Evolutionary conservation across 225 moss, liverwort and hornwort species (phyloP).

Genomic region (Sphagnum tenellum): DNA sequence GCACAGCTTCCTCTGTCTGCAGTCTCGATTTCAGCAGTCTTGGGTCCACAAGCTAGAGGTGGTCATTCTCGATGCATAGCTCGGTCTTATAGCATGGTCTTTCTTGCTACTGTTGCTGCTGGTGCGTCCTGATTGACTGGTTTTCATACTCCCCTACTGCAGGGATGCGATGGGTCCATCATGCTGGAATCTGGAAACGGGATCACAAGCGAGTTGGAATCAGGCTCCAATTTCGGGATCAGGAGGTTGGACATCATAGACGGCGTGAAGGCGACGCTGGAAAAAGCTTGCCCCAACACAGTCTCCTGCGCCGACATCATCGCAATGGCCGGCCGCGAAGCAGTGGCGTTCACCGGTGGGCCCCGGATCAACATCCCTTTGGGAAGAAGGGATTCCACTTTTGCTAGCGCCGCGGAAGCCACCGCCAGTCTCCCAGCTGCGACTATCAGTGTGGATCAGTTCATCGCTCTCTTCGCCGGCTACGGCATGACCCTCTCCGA

Average conservation of each 20-base stretch:
- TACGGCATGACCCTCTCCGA: conserved; percentile 26
- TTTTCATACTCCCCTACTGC: background rate
- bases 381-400: conserved; percentile 21
- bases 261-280: conserved; percentile 23
- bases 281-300: conserved; percentile 17
- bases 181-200: conserved; percentile 11
- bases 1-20: too few relatives aligned
- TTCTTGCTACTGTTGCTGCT: too few relatives aligned
- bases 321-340: conserved; percentile 27
- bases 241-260: conserved; percentile 24
- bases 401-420: conserved; percentile 16
- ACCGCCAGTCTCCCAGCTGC: conserved; percentile 18
- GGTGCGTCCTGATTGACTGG: too few relatives aligned
- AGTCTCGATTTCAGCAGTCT: too few relatives aligned
- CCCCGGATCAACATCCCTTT: conserved; percentile 19
- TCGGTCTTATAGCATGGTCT: too few relatives aligned
- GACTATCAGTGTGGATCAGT: conserved; percentile 14
- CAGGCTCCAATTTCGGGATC: conserved; percentile 27
- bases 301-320: conserved; percentile 43
- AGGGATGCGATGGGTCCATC: conserved; percentile 46
- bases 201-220: conserved; percentile 14
- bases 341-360: conserved; percentile 18
- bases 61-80: too few relatives aligned
- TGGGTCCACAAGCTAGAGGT: too few relatives aligned
- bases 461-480: conserved; percentile 10